Evolutionary conservation across 2,329 filamentous ascomycete species (phyloP).

Genomic region (Sarocladium strictum): DNA sequence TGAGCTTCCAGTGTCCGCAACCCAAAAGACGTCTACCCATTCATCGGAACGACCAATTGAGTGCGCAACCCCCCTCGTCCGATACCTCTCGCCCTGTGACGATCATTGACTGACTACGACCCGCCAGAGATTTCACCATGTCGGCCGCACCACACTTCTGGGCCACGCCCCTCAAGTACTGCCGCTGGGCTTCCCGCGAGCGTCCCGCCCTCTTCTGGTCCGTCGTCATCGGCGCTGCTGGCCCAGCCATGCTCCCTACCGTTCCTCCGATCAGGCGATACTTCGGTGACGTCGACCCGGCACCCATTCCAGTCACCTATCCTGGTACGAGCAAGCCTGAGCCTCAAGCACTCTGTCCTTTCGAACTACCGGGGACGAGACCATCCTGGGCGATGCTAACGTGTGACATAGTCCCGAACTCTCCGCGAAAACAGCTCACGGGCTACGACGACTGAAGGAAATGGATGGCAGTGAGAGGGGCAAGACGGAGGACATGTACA

Average conservation of each 20-base stretch:
- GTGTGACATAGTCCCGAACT: constrained; percentile 43
- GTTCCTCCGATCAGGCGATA: constrained; percentile 68
- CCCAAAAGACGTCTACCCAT: constrained; percentile 11
- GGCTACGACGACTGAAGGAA: constrained; percentile 52
- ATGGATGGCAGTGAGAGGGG: constrained; percentile 7
- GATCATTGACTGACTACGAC: neutral
- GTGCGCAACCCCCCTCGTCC: constrained; percentile 15
- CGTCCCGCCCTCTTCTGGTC: constrained; percentile 91
- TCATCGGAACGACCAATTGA: constrained; percentile 28
- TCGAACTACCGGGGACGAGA: too few relatives aligned
- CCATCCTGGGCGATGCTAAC: too few relatives aligned
- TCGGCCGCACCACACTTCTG: constrained; percentile 70
- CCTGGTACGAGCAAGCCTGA: constrained; percentile 65
- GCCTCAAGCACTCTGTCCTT: neutral
- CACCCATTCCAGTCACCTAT: constrained; percentile 80
- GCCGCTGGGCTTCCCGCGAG: constrained; percentile 81
- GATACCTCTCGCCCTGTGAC: neutral
- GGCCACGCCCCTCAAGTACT: constrained; percentile 74
- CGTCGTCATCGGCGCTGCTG: constrained; percentile 63
- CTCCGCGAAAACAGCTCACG: constrained; percentile 52
- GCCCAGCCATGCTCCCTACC: constrained; percentile 63
- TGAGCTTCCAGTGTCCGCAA: neutral
- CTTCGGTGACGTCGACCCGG: constrained; percentile 68
- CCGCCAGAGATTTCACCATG: constrained; percentile 39
- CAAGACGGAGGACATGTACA: constrained; percentile 9